These are phyloP conservation scores for Pilobolus umbonatus DNA, from an alignment of 192 early-diverging fungal genomes.

Conservation along the genomic window DNA sequence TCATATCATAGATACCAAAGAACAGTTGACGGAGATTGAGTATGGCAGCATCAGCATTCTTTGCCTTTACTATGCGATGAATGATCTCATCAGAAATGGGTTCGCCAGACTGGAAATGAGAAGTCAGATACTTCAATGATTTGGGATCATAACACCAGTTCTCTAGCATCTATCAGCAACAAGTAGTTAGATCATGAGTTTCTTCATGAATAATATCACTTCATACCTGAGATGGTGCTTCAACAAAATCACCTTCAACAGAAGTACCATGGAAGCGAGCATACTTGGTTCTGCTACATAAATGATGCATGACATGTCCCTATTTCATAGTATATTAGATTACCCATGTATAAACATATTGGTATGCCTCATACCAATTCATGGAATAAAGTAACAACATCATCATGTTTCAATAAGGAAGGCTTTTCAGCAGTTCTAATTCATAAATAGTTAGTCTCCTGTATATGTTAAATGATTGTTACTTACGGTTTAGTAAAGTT, in stretches of 20 bases:
- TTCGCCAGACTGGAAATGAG: conserved; percentile 68
- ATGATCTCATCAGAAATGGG: conserved; percentile 70
- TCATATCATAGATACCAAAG: conserved; percentile 74
- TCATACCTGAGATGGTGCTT: conserved; percentile 70
- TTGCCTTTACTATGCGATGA: conserved; percentile 59
- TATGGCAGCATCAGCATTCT: conserved; percentile 74
- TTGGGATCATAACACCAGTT: conserved; percentile 73
- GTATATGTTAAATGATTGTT: conserved; percentile 14
- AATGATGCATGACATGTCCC: conserved; percentile 37
- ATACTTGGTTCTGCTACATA: conserved; percentile 74
- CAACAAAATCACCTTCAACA: conserved; percentile 82
- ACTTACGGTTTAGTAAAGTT: conserved; percentile 61
- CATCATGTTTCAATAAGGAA: conserved; percentile 72
- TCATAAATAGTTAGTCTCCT: neutral
- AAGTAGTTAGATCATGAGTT: neutral
- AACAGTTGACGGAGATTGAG: conserved; percentile 73
- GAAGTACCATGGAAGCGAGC: conserved; percentile 72
- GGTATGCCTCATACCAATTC: conserved; percentile 61
- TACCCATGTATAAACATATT: conserved; percentile 36
- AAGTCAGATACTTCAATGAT: conserved; percentile 50
- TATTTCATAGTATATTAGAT: neutral
- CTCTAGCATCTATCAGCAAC: conserved; percentile 63
- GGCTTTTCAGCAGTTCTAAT: conserved; percentile 57
- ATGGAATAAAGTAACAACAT: conserved; percentile 81
- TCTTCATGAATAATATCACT: neutral